Evolutionary conservation across 1,284 basidiomycete genomes (phyloP), one percentile per base, ranked within the genome.

Genomic region (Ceratobasidium sp.): DNA sequence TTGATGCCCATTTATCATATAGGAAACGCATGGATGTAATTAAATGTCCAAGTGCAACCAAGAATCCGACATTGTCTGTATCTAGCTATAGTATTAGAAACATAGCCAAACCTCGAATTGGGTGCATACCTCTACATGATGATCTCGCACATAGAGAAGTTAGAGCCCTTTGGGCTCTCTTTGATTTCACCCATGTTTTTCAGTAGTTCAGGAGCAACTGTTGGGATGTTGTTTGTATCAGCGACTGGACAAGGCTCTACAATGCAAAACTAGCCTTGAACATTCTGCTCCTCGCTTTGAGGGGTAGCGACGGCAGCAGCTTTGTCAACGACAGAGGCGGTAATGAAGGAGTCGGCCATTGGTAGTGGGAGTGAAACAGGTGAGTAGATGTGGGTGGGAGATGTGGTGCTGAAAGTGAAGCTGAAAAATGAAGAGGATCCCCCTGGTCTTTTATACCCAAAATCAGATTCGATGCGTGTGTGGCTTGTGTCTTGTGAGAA

Each of bases 141-240:
- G 23, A 62, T 62, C 60, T 62, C 60, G 60, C 60, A 62, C 43
- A 62, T 62, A 28, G 60, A 62, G 30, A 62, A 62, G 60, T 62
- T 62, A 14, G 60, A 62, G 28, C 60, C 60, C n/a, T 57, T 57
- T 1, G 26, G 18, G 36, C 1, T 23, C 39, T 60, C 5, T 23
- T 3, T 60, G 16, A 23, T 36, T 28, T 60, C 43, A n/a, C 28
- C 21, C 39, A 45, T 60, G 16, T 60, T 36, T 18, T 36, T 23
- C 18, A 23, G 3, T 12, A 45, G 23, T 23, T 45, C 58, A 1
- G 39, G 23, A 9, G 41, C 58, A 43, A 18, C 58, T 60, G 18
- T 45, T 41, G 21, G 23, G 6, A 5, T 3, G 16, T 21, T 8
- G 2, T 21, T 39, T 6, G 16, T 16, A 21, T 21, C 14, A 57